Evolutionary conservation across 306 rosid species (phyloP).

Genomic region (Sindora glabra): DNA sequence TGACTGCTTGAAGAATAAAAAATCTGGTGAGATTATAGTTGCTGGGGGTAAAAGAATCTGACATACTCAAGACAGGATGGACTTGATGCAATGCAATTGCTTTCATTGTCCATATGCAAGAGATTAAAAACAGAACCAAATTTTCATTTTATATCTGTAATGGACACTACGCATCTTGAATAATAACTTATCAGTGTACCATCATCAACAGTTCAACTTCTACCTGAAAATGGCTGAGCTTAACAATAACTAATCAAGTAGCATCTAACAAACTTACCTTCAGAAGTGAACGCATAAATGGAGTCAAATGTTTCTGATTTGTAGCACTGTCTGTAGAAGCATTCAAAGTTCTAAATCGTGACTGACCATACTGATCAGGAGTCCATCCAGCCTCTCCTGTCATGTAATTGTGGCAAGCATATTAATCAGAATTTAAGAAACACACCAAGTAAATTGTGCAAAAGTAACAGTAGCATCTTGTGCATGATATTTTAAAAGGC

Average conservation of each 20-base stretch:
- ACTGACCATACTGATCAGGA: constrained; percentile 89
- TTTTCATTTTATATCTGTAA: neutral
- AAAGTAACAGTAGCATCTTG: constrained; percentile 2
- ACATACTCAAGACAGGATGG: neutral
- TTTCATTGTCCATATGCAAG: neutral
- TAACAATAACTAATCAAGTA: neutral
- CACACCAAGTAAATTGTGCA: neutral
- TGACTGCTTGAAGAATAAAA: constrained; percentile 36
- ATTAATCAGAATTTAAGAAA: constrained; percentile 9
- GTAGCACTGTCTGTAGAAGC: constrained; percentile 53
- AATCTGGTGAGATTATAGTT: neutral
- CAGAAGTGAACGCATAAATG: constrained; percentile 72
- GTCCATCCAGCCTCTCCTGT: constrained; percentile 97
- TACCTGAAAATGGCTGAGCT: neutral
- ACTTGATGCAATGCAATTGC: neutral
- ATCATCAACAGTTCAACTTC: neutral
- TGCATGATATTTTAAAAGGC: neutral
- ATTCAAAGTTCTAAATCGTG: constrained; percentile 52
- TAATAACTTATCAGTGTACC: neutral
- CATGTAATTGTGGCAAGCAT: constrained; percentile 25
- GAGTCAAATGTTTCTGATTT: constrained; percentile 60
- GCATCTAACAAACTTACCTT: constrained; percentile 48
- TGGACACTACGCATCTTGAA: neutral
- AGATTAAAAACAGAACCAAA: neutral
- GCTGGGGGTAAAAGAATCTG: neutral